Base-by-base conservation (phyloP, 352 stramenopile species). In the Thraustochytrium sp. region DNA sequence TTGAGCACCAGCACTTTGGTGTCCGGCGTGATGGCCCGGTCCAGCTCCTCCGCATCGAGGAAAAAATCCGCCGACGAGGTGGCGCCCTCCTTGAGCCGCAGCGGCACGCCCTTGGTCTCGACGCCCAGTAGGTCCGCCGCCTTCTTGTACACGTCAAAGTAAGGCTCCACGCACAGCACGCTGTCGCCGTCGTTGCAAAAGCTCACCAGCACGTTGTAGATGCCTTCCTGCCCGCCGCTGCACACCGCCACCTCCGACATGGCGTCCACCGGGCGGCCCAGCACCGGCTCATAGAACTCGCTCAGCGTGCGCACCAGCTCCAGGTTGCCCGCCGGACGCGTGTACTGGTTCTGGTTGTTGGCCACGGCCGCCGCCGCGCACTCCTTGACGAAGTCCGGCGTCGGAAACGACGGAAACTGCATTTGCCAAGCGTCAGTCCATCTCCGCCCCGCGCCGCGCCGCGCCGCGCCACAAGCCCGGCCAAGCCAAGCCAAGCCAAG, bases 1-100 rank as follows among this genome's bases (percentile, higher is more conserved):
- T 99, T 99, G 34, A 99, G 89, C 36, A 99, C 89, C 62, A 99
- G 91, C 0, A 94, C 90, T 48, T 94, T 91, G n/a, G 96, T 99
- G 84, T 93, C 92, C 11, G 90, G 87, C 13, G 93, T 95, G 78
- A 99, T 96, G 8, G 90, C 90, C 3, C 85, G 86, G 31, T 95
- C 89, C 40, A 98, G 88, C 36, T 91, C 91, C 0, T 88, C 78
- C 42, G 93, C 88, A 82, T 98, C 94, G 29, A 99, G 86, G 48
- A 92, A 84, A 90, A 92, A 95, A 56, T 90, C 88, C 59, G 86
- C 89, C 36, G 88, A 86, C 37, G 83, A 86, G 9, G 84, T 68
- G 31, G 83, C 54, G 26, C 38, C 56, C n/a, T 37, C 36, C 31
- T 23, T 37, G 18, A 53, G 78, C 3, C 62, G 77, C 53, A 95